Evolutionary conservation across 805 yeast species (phyloP).

Genomic region (Dipodascus geniculatus): DNA sequence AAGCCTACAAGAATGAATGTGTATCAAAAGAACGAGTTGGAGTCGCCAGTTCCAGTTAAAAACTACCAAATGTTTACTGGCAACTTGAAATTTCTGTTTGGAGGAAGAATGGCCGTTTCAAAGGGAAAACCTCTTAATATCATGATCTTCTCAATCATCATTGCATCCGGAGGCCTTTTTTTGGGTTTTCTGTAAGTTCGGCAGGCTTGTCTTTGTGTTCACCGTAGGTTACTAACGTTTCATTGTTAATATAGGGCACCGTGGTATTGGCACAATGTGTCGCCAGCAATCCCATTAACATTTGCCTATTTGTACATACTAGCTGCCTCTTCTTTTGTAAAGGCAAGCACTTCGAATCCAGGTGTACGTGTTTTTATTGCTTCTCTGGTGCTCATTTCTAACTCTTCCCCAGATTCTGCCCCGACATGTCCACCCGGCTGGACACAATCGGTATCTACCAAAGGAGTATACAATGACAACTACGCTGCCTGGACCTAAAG

Average conservation of each 20-base stretch:
- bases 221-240: constrained; percentile 6
- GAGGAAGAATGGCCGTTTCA: constrained; percentile 48
- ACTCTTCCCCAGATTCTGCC: constrained; percentile 34
- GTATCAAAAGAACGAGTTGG: background rate
- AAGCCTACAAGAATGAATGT: background rate
- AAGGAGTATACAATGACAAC: constrained; percentile 44
- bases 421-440: constrained; percentile 48
- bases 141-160: constrained; percentile 24
- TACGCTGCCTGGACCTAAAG: constrained; percentile 33
- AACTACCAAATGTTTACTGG: constrained; percentile 5
- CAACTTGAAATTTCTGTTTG: constrained; percentile 37
- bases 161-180: constrained; percentile 43
- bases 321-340: constrained; percentile 36
- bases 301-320: constrained; percentile 49
- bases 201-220: constrained; percentile 14
- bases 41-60: background rate
- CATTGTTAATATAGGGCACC: constrained; percentile 15
- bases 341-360: constrained; percentile 53
- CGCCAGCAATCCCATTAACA: constrained; percentile 44
- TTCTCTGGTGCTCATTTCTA: no score
- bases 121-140: constrained; percentile 30
- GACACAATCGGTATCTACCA: constrained; percentile 33
- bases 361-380: constrained; percentile 31
- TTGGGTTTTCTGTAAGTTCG: constrained; percentile 30
- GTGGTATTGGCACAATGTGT: constrained; percentile 46